Conservation (phyloP, 768 basidiomycete species). For the Clathrus columnatus region DNA sequence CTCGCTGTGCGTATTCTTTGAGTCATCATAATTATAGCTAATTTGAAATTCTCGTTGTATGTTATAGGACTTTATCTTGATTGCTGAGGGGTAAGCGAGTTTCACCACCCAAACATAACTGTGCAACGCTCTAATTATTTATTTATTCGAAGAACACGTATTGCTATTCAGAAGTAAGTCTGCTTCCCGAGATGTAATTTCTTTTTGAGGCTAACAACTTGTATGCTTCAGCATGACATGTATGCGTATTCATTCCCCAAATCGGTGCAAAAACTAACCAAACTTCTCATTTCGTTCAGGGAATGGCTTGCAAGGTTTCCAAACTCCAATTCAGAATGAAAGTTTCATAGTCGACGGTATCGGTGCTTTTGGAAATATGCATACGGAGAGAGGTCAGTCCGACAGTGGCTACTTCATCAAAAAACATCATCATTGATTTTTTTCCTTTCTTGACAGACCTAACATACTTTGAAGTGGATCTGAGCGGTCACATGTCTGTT, state of each 20-base stretch:
- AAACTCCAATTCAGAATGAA: constrained; percentile 53
- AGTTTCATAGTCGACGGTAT: constrained; percentile 68
- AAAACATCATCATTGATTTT: too few species aligned
- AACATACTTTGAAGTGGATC: constrained; percentile 55
- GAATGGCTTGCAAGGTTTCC: constrained; percentile 66
- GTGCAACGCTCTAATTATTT: too few species aligned
- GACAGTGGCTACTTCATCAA: not conserved
- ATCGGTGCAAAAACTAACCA: constrained; percentile 14
- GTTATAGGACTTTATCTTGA: constrained; percentile 52
- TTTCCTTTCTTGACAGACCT: constrained; percentile 23
- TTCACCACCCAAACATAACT: too few species aligned
- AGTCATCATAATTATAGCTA: not conserved
- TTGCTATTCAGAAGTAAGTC: constrained; percentile 55
- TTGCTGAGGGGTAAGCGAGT: constrained; percentile 69
- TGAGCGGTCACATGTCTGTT: constrained; percentile 67
- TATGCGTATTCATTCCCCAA: constrained; percentile 14
- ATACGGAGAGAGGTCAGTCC: constrained; percentile 46
- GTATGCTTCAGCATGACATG: constrained; percentile 32
- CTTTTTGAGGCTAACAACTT: constrained; percentile 33
- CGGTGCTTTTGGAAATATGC: constrained; percentile 56
- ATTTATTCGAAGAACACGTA: constrained; percentile 27
- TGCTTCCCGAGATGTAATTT: not conserved
- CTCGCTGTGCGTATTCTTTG: constrained; percentile 28
- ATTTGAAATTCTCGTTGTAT: not conserved
- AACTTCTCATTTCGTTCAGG: constrained; percentile 27